Conservation (phyloP, 768 basidiomycete genomes). For the Ramaria rubella region DNA sequence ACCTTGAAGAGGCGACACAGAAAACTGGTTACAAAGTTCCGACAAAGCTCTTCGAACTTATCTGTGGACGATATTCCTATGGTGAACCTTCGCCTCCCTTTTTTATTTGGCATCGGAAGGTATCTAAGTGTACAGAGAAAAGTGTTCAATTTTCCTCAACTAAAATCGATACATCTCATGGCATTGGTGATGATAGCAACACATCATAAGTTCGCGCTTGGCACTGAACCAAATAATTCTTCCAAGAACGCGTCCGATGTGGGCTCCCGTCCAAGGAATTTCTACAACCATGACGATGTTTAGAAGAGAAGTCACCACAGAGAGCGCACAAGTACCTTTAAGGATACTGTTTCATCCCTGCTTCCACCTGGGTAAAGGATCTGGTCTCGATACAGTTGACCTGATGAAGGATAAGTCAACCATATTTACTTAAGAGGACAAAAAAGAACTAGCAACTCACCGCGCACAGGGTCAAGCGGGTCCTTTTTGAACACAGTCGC, state of each 20-base stretch:
- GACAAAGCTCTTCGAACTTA: too few species aligned
- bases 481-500: constrained; percentile 75
- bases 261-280: constrained; percentile 71
- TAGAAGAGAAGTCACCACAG: not conserved
- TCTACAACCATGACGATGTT: constrained; percentile 31
- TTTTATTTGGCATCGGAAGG: too few species aligned
- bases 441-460: not conserved
- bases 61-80: too few species aligned
- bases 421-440: not conserved
- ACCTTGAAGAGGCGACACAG: too few species aligned
- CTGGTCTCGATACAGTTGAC: constrained; percentile 64
- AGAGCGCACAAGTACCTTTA: constrained; percentile 43
- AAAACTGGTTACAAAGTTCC: too few species aligned
- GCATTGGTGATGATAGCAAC: too few species aligned
- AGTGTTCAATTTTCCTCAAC: too few species aligned
- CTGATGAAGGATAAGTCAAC: constrained; percentile 9
- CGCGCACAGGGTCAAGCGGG: constrained; percentile 62
- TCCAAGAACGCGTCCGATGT: constrained; percentile 70
- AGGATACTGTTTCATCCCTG: constrained; percentile 72
- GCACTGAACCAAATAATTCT: constrained; percentile 46
- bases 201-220: not conserved
- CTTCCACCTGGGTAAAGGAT: constrained; percentile 72
- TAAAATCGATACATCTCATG: too few species aligned
- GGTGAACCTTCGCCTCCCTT: too few species aligned
- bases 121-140: too few species aligned